These are phyloP conservation scores for Nicotiana obtusifolia DNA, from an alignment of 257 asterid species.

Conservation along the genomic window DNA sequence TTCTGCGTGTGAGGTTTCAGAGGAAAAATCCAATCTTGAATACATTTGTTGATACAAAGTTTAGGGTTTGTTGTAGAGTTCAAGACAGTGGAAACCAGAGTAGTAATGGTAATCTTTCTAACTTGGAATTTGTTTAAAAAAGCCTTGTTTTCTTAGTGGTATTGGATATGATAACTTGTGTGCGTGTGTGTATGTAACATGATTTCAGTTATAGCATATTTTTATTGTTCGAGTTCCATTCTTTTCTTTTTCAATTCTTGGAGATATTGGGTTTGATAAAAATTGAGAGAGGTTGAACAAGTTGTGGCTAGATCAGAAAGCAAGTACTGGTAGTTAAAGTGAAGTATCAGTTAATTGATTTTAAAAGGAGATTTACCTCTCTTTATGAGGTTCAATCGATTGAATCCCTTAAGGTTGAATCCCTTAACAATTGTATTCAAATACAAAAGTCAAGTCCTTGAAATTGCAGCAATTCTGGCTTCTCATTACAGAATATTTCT, in stretches of 20 bases:
- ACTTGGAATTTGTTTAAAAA: background rate
- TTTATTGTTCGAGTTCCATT: background rate
- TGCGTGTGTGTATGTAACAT: background rate
- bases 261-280: background rate
- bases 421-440: too few species aligned
- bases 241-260: background rate
- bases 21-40: slow-evolving; percentile 25
- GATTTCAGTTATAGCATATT: background rate
- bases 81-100: slow-evolving; percentile 42
- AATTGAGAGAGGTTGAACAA: background rate
- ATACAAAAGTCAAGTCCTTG: background rate
- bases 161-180: background rate
- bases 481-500: background rate
- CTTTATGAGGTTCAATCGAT: too few species aligned
- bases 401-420: too few species aligned
- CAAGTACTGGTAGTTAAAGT: background rate
- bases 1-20: slow-evolving; percentile 26
- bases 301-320: background rate
- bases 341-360: background rate
- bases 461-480: background rate
- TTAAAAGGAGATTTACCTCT: background rate
- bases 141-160: background rate
- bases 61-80: slow-evolving; percentile 46
- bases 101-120: slow-evolving; percentile 40
- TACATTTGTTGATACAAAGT: slow-evolving; percentile 20